A percentile compares a stretch with the other conserved stretches of the same genome.
These are phyloP conservation scores for Angomonas deanei DNA, from an alignment of 208 protist genomes.

Conservation along the genomic window DNA sequence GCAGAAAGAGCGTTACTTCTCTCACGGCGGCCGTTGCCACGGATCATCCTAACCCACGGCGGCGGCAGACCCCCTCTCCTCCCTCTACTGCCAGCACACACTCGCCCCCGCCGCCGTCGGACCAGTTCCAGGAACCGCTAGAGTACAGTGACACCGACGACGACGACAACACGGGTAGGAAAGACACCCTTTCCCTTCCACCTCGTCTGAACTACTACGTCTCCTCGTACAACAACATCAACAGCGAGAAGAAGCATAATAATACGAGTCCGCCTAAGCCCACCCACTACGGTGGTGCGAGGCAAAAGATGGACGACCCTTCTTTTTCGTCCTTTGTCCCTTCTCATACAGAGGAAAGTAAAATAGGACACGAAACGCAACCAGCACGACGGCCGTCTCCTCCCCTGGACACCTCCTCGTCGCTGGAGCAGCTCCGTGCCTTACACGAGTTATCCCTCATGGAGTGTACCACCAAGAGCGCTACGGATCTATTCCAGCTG, in stretches of 20 bases:
- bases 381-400: no score
- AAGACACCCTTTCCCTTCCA: not conserved
- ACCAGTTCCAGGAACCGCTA: not conserved
- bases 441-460: not conserved
- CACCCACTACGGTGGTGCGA: no score
- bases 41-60: not conserved
- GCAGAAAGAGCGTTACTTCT: not conserved
- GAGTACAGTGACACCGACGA: not conserved
- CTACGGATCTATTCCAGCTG: not conserved
- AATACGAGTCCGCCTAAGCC: no score
- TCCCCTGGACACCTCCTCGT: no score
- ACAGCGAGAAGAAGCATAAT: no score
- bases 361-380: no score
- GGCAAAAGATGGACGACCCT: no score
- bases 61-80: not conserved
- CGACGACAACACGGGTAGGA: not conserved
- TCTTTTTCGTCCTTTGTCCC: no score
- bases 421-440: not conserved
- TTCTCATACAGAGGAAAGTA: no score
- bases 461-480: not conserved
- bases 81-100: not conserved
- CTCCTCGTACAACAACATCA: not conserved
- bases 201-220: not conserved
- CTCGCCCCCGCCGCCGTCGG: not conserved
- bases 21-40: no score